phyloP scores from a whole-genome alignment of 2,329 filamentous ascomycete species.

The Microcera coccophila region DNA sequence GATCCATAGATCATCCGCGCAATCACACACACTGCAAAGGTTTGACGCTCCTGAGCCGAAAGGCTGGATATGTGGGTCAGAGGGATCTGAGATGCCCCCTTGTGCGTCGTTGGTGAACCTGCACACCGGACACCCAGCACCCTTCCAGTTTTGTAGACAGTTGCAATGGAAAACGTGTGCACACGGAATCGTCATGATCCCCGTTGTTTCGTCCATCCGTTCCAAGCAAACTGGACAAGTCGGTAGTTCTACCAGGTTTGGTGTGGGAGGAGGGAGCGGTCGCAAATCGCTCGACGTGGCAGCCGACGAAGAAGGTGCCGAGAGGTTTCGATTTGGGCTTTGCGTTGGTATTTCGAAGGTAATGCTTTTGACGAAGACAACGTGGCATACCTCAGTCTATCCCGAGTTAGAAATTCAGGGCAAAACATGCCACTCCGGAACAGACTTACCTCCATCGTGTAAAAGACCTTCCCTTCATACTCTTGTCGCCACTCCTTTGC shows the following conservation, averaged over 20 bases:
- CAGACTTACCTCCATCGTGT: slow-evolving; percentile 70
- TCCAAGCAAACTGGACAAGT: slow-evolving; percentile 96
- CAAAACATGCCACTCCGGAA: background rate
- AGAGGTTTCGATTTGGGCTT: slow-evolving; percentile 52
- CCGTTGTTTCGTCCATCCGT: slow-evolving; percentile 96
- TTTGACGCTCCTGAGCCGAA: slow-evolving; percentile 61
- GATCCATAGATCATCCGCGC: slow-evolving; percentile 83
- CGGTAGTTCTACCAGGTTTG: slow-evolving; percentile 82
- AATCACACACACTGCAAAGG: slow-evolving; percentile 78
- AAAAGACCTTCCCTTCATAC: slow-evolving; percentile 92
- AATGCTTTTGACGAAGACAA: slow-evolving; percentile 90
- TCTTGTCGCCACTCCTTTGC: slow-evolving; percentile 77
- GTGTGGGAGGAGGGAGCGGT: slow-evolving; percentile 65
- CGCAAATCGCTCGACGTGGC: slow-evolving; percentile 46
- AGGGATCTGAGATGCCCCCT: slow-evolving; percentile 38
- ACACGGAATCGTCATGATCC: slow-evolving; percentile 90
- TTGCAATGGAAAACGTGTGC: slow-evolving; percentile 98
- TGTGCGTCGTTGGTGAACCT: slow-evolving; percentile 66
- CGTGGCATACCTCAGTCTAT: slow-evolving; percentile 87
- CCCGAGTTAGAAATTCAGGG: slow-evolving; percentile 13
- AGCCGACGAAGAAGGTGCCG: slow-evolving; percentile 50
- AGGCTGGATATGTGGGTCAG: slow-evolving; percentile 50
- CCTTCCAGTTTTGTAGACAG: slow-evolving; percentile 94
- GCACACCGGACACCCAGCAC: slow-evolving; percentile 89
- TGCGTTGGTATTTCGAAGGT: slow-evolving; percentile 66